phyloP scores from a whole-genome alignment of 805 yeast species.

The Grigorovia transvaalensis region DNA sequence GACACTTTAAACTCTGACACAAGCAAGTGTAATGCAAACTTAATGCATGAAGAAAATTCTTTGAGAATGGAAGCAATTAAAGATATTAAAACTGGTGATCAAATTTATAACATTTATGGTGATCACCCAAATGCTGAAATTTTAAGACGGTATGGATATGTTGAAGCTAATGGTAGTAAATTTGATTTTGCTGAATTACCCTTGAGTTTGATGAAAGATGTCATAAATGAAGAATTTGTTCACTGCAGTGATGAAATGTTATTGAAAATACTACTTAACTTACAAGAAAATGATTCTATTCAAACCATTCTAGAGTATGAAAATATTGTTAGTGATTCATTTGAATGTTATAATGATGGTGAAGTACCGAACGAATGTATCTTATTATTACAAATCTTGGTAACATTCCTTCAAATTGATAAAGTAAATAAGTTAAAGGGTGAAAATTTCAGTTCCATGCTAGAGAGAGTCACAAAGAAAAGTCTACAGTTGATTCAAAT shows the following conservation, averaged over 20 bases:
- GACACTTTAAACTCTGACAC: conserved; percentile 87
- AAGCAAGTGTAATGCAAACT: conserved; percentile 59
- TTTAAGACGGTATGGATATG: conserved; percentile 83
- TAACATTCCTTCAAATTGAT: conserved; percentile 29
- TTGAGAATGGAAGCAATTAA: conserved; percentile 66
- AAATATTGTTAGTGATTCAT: conserved; percentile 42
- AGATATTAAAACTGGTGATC: conserved; percentile 53
- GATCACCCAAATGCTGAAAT: conserved; percentile 88
- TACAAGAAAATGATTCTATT: conserved; percentile 21
- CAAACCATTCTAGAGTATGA: conserved; percentile 31
- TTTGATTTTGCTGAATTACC: conserved; percentile 76
- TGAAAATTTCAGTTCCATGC: conserved; percentile 19
- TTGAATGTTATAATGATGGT: conserved; percentile 50
- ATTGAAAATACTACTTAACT: conserved; percentile 29
- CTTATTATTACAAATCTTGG: conserved; percentile 42
- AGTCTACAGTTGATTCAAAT: conserved; percentile 51
- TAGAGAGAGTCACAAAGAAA: conserved; percentile 47
- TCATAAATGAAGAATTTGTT: conserved; percentile 24
- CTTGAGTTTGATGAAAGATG: conserved; percentile 25
- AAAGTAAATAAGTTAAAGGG: conserved; percentile 11
- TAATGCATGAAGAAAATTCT: conserved; percentile 38
- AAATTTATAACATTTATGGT: conserved; percentile 81
- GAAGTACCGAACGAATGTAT: conserved; percentile 51
- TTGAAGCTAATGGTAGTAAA: conserved; percentile 60
- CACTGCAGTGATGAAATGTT: conserved; percentile 16